Percentiles rank a stretch among this genome's conserved stretches.
Conservation (phyloP, 2,329 filamentous ascomycete species). For the Paecilomyces sp. region DNA sequence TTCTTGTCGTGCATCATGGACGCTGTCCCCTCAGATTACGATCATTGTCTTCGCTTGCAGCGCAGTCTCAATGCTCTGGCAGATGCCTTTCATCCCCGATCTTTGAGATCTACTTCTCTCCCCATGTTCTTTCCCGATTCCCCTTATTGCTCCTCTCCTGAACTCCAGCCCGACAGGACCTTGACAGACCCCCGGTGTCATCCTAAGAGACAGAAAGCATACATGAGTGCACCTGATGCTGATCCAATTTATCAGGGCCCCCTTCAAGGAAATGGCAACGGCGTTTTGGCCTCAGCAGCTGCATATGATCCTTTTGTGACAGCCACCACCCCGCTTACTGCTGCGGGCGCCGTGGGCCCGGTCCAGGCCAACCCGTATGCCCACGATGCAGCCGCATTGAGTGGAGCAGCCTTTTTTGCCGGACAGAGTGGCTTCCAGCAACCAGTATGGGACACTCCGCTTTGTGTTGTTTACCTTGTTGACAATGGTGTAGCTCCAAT, state of each 20-base stretch:
- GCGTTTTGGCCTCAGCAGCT: conserved; percentile 42
- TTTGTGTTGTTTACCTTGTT: background rate
- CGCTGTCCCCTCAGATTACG: background rate
- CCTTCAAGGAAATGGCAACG: conserved; percentile 42
- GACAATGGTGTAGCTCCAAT: conserved; percentile 56
- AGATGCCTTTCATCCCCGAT: conserved; percentile 13
- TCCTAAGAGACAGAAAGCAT: conserved; percentile 6
- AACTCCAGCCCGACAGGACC: background rate
- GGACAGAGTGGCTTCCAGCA: conserved; percentile 53
- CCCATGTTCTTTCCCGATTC: conserved; percentile 3
- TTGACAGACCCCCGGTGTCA: background rate
- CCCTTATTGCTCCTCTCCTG: conserved; percentile 2
- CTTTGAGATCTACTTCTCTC: conserved; percentile 9
- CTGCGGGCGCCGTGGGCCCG: conserved; percentile 35
- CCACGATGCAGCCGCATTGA: conserved; percentile 55
- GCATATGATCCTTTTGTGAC: conserved; percentile 61
- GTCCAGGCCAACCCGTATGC: conserved; percentile 68
- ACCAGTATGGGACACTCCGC: conserved; percentile 45
- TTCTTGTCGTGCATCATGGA: background rate
- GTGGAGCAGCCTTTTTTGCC: conserved; percentile 60
- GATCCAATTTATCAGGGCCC: conserved; percentile 18
- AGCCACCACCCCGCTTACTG: conserved; percentile 45
- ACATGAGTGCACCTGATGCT: conserved; percentile 9
- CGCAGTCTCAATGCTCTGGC: conserved; percentile 17
- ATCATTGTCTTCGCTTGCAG: background rate